phyloP scores from a whole-genome alignment of 1,139 yeast species.

The Yamadazyma mexicana region DNA sequence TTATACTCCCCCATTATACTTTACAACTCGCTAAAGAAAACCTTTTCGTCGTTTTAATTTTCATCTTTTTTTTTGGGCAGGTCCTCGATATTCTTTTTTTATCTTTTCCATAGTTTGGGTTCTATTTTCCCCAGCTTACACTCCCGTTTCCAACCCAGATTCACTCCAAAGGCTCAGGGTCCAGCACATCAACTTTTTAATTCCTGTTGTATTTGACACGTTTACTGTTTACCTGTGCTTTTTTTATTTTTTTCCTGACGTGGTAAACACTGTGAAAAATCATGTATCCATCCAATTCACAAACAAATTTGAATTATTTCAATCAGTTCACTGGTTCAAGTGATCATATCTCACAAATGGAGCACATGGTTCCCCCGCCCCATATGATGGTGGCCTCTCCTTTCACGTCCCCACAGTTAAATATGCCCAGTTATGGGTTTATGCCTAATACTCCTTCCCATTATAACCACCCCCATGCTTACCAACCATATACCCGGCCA shows the following conservation, averaged over 20 bases:
- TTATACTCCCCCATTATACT: no score
- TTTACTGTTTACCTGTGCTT: neutral
- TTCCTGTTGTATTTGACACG: no score
- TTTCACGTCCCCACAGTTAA: conserved; percentile 6
- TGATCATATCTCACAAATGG: conserved; percentile 4
- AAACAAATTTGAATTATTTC: neutral
- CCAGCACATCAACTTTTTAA: no score
- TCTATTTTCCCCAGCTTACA: conserved; percentile 2
- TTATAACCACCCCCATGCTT: conserved; percentile 1
- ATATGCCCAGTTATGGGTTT: conserved; percentile 1
- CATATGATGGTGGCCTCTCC: conserved; percentile 5
- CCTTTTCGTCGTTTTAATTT: neutral
- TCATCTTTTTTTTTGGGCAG: conserved; percentile 1
- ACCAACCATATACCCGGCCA: conserved; percentile 1
- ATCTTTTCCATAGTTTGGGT: no score
- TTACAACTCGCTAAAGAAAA: no score
- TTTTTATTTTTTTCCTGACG: neutral
- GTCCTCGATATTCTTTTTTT: no score
- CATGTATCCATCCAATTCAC: conserved; percentile 3
- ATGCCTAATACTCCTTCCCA: neutral
- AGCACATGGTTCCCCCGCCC: conserved; percentile 6
- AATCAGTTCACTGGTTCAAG: conserved; percentile 1
- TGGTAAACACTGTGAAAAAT: neutral
- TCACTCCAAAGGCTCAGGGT: no score
- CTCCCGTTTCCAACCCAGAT: no score